These are phyloP conservation scores for Bocquillonia castaneifolia DNA, from an alignment of 441 rosid genomes.

Conservation along the genomic window DNA sequence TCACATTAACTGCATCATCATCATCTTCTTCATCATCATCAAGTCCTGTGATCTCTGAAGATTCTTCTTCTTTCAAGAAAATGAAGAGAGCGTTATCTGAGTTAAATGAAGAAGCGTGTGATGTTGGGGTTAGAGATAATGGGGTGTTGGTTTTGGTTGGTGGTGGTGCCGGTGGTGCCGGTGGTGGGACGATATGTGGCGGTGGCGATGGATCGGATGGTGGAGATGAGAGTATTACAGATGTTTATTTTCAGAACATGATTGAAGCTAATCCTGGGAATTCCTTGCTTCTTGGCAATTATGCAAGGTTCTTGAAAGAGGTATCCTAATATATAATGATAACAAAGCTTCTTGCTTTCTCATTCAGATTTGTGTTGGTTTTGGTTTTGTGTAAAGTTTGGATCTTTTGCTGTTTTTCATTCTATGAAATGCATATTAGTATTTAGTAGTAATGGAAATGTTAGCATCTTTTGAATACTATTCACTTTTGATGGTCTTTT, in stretches of 20 bases:
- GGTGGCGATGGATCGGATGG: conserved; percentile 35
- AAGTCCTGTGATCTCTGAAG: conserved; percentile 21
- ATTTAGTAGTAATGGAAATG: not conserved
- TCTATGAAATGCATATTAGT: not conserved
- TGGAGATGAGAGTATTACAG: conserved; percentile 14
- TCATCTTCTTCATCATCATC: conserved; percentile 33
- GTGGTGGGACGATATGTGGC: conserved; percentile 42
- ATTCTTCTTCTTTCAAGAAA: conserved; percentile 30
- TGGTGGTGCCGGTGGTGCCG: conserved; percentile 31
- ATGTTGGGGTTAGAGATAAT: conserved; percentile 19
- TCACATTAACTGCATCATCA: conserved; percentile 34
- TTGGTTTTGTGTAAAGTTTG: not conserved
- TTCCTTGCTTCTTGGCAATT: conserved; percentile 61
- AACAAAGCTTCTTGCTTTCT: not conserved
- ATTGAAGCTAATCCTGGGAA: conserved; percentile 75
- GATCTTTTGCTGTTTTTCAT: not conserved
- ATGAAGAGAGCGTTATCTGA: conserved; percentile 59
- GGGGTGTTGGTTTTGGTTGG: conserved; percentile 16
- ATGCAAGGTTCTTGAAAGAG: conserved; percentile 54
- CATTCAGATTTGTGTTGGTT: not conserved
- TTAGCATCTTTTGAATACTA: not conserved
- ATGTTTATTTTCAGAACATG: conserved; percentile 52
- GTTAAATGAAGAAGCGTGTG: conserved; percentile 37
- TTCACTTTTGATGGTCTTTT: not conserved
- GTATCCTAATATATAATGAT: not conserved